Conservation (phyloP, 2,329 filamentous ascomycete species). For the Rachicladosporium sp. region DNA sequence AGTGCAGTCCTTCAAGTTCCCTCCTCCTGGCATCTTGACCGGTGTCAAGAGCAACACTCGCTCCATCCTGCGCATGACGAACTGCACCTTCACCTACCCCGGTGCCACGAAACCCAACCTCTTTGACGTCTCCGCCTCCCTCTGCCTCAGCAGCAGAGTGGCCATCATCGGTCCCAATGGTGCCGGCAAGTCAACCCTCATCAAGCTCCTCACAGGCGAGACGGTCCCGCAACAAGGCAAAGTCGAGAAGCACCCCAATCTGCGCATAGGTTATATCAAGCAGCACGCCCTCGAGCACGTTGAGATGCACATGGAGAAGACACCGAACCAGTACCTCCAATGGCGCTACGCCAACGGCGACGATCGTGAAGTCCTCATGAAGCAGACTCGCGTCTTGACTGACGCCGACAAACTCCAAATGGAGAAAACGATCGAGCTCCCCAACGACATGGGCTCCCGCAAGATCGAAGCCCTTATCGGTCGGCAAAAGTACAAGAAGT, state of each 20-base stretch:
- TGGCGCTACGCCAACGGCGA: slow-evolving; percentile 98
- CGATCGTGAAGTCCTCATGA: slow-evolving; percentile 92
- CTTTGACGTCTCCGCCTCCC: slow-evolving; percentile 70
- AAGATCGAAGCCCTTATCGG: slow-evolving; percentile 87
- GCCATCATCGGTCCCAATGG: slow-evolving; percentile 96
- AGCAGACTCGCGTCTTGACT: slow-evolving; percentile 86
- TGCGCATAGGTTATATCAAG: slow-evolving; percentile 99
- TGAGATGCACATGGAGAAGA: slow-evolving; percentile 99
- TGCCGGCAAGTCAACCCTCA: slow-evolving; percentile 94
- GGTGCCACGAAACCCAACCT: slow-evolving; percentile 78
- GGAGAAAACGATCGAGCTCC: slow-evolving; percentile 76
- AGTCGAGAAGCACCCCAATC: slow-evolving; percentile 96
- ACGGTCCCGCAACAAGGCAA: slow-evolving; percentile 69
- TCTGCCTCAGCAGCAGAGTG: slow-evolving; percentile 80
- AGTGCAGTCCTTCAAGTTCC: slow-evolving; percentile 94
- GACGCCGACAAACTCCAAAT: slow-evolving; percentile 78
- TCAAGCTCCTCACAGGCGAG: slow-evolving; percentile 93
- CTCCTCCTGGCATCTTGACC: slow-evolving; percentile 80
- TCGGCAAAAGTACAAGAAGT: slow-evolving; percentile 98
- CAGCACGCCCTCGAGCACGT: slow-evolving; percentile 98
- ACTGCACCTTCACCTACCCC: slow-evolving; percentile 91
- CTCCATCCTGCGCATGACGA: slow-evolving; percentile 88
- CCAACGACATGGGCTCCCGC: slow-evolving; percentile 64
- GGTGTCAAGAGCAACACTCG: slow-evolving; percentile 96
- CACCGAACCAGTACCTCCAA: slow-evolving; percentile 95